These are phyloP conservation scores for Calonectria pauciramosa DNA, from an alignment of 2,329 filamentous ascomycete genomes.

Conservation along the genomic window DNA sequence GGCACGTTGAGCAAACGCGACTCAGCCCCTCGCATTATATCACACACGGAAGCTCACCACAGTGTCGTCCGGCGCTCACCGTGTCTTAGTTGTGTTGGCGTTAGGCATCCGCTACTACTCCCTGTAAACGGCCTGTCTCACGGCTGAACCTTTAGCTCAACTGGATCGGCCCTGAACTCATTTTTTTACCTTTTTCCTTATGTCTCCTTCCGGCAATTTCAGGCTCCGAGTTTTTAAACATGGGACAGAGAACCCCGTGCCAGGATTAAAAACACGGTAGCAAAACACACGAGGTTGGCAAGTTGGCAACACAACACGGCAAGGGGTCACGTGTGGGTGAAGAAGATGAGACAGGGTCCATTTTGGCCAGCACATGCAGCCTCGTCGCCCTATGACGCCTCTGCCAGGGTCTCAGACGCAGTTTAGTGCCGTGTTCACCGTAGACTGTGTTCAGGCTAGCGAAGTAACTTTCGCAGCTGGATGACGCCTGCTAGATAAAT, in stretches of 20 bases:
- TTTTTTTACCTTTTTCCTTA: not conserved
- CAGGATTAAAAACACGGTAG: not conserved
- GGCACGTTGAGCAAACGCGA: not conserved
- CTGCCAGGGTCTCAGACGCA: not conserved
- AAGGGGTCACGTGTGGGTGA: not conserved
- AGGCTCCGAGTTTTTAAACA: not conserved
- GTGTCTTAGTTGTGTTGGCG: not conserved
- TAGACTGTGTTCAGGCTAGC: not conserved
- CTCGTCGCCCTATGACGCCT: not conserved
- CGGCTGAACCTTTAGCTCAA: not conserved
- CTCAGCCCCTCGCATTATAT: not conserved
- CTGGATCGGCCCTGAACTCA: not conserved
- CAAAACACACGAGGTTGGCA: not conserved
- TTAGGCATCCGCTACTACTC: not conserved
- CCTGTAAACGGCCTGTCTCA: not conserved
- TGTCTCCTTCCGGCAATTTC: not conserved
- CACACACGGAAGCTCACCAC: not conserved
- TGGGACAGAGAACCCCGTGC: not conserved
- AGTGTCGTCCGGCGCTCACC: not conserved
- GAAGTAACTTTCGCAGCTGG: not conserved
- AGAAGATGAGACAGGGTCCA: not conserved
- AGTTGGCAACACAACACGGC: not conserved
- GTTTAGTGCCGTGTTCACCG: not conserved
- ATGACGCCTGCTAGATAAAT: not conserved
- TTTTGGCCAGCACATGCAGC: not conserved